Conservation (phyloP, 495 filamentous ascomycete species). For the Monascus purpureus region DNA sequence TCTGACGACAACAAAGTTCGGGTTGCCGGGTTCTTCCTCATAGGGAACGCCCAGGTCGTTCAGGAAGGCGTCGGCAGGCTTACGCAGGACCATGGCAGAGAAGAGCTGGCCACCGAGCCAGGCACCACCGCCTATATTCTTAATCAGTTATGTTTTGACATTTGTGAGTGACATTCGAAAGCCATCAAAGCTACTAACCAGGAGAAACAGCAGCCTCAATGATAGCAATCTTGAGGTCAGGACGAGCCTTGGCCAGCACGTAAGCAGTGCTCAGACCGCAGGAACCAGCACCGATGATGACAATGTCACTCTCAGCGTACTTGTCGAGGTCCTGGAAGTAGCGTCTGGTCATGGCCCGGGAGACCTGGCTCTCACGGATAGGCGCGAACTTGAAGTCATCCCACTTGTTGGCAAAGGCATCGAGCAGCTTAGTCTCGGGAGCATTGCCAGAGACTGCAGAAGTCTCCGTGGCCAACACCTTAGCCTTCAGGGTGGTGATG, state of each 20-base stretch:
- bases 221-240: slow-evolving; percentile 83
- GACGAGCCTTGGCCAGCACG: slow-evolving; percentile 67
- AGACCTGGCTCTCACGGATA: slow-evolving; percentile 82
- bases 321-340: slow-evolving; percentile 83
- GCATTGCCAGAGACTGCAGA: slow-evolving; percentile 20
- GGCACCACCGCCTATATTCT: slow-evolving; percentile 53
- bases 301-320: slow-evolving; percentile 83
- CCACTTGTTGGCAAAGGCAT: slow-evolving; percentile 56
- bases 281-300: slow-evolving; percentile 80
- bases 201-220: slow-evolving; percentile 78
- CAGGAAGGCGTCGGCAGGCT: slow-evolving; percentile 75
- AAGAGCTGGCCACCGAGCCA: slow-evolving; percentile 92
- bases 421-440: slow-evolving; percentile 38
- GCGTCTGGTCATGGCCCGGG: slow-evolving; percentile 79
- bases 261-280: slow-evolving; percentile 78
- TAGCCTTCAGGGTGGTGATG: slow-evolving; percentile 31
- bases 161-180: neutral
- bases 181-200: no score
- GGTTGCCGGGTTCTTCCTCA: slow-evolving; percentile 73
- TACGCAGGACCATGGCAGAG: slow-evolving; percentile 86
- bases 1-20: slow-evolving; percentile 79
- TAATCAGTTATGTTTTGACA: neutral
- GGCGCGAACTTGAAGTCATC: slow-evolving; percentile 66
- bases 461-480: slow-evolving; percentile 26
- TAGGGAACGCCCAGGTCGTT: slow-evolving; percentile 68